phyloP scores from a whole-genome alignment of 306 rosid genomes.

The Hippophae rhamnoides region DNA sequence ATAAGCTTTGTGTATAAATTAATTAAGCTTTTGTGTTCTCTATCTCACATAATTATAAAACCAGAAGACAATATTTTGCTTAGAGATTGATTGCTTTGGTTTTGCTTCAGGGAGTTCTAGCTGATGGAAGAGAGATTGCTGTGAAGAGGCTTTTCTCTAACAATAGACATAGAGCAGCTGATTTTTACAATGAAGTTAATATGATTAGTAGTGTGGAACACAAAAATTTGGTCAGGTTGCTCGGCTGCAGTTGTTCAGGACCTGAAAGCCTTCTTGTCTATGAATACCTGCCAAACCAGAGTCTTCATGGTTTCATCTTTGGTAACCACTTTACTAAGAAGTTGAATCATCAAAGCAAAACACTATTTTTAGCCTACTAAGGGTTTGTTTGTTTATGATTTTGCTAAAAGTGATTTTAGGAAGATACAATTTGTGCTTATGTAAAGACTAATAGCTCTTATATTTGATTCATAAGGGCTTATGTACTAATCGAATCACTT shows the following conservation, averaged over 20 bases:
- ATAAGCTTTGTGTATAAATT: no score
- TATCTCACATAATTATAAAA: constrained; percentile 5
- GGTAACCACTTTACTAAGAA: constrained; percentile 31
- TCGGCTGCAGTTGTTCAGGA: constrained; percentile 91
- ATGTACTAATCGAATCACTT: no score
- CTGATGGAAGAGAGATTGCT: constrained; percentile 92
- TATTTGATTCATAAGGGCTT: no score
- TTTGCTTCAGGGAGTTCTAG: constrained; percentile 43
- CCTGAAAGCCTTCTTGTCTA: constrained; percentile 92
- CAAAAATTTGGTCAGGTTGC: constrained; percentile 65
- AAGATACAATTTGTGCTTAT: no score
- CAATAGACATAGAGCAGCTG: constrained; percentile 75
- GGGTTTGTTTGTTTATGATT: background rate
- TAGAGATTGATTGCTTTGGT: constrained; percentile 2
- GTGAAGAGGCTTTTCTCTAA: constrained; percentile 78
- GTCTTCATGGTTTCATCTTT: constrained; percentile 79
- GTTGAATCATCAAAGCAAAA: background rate
- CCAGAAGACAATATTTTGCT: background rate
- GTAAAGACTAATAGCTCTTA: no score
- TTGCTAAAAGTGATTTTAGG: no score
- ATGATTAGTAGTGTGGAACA: constrained; percentile 80
- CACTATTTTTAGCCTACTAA: background rate
- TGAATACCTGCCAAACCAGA: constrained; percentile 67
- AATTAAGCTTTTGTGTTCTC: background rate
- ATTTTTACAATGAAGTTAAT: constrained; percentile 83